Conservation (phyloP, 495 filamentous ascomycete species). For the Podospora sp. region DNA sequence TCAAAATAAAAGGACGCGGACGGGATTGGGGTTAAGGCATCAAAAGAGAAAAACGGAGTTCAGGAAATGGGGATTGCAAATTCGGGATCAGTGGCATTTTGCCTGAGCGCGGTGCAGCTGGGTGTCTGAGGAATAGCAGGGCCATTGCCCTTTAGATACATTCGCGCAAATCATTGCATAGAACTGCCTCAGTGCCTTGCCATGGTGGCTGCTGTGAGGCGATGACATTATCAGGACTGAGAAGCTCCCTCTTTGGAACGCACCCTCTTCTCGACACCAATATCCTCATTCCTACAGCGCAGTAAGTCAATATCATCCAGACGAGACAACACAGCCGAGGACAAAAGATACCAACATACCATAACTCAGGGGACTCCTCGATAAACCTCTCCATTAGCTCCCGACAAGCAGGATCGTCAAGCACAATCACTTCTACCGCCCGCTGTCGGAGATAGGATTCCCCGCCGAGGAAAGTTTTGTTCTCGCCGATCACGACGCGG, state of each 20-base stretch:
- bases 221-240: not conserved
- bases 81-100: not conserved
- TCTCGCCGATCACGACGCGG: constrained; percentile 84
- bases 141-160: not conserved
- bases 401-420: constrained; percentile 69
- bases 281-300: constrained; percentile 69
- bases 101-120: not conserved
- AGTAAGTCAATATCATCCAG: not conserved
- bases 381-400: constrained; percentile 78
- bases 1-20: constrained; percentile 2
- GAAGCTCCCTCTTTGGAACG: constrained; percentile 41
- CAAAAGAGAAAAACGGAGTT: constrained; percentile 12
- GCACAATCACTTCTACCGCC: constrained; percentile 74
- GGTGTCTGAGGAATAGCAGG: not conserved
- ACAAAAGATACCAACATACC: constrained; percentile 50
- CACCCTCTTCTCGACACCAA: constrained; percentile 59
- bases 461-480: constrained; percentile 75
- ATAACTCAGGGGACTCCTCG: constrained; percentile 71
- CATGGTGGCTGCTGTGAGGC: too few relatives aligned
- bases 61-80: constrained; percentile 5
- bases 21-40: not conserved
- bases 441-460: constrained; percentile 71
- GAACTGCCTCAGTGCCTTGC: not conserved
- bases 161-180: not conserved
- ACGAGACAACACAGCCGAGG: not conserved